phyloP scores from a whole-genome alignment of 202 grass and related monocot genomes.

The Digitaria exilis region DNA sequence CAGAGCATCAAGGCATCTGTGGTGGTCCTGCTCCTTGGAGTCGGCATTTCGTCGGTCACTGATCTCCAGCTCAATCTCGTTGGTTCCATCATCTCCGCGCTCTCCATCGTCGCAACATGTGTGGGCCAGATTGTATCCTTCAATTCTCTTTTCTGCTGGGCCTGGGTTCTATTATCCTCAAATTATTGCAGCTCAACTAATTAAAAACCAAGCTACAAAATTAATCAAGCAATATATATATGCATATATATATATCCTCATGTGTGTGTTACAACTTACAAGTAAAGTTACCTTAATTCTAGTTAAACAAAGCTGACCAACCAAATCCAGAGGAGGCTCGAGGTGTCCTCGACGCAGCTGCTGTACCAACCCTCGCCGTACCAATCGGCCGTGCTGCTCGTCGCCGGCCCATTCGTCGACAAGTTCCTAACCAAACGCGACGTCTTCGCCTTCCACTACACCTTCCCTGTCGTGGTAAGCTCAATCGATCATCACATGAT shows the following conservation, averaged over 20 bases:
- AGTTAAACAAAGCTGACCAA: constrained; percentile 79
- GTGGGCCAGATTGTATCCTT: constrained; percentile 95
- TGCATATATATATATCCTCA: too few species aligned
- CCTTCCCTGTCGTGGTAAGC: constrained; percentile 66
- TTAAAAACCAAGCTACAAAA: too few species aligned
- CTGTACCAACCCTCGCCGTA: constrained; percentile 88
- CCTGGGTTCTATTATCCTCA: too few species aligned
- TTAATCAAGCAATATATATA: too few species aligned
- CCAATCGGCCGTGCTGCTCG: constrained; percentile 75
- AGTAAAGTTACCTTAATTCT: constrained; percentile 24
- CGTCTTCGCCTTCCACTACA: constrained; percentile 77
- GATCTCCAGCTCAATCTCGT: constrained; percentile 92
- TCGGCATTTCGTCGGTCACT: constrained; percentile 82
- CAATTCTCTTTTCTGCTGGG: too few species aligned
- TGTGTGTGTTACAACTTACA: constrained; percentile 22
- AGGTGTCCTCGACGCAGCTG: constrained; percentile 93
- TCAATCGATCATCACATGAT: too few species aligned
- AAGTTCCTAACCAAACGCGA: constrained; percentile 73
- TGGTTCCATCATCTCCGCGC: constrained; percentile 63
- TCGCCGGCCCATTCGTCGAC: constrained; percentile 86
- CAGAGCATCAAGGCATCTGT: constrained; percentile 77
- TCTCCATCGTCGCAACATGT: constrained; percentile 78
- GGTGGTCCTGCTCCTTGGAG: constrained; percentile 75
- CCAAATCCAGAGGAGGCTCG: constrained; percentile 87
- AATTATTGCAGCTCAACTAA: too few species aligned